Conservation (phyloP, 2,329 filamentous ascomycete genomes). For the Colletotrichum neosansevieriae region DNA sequence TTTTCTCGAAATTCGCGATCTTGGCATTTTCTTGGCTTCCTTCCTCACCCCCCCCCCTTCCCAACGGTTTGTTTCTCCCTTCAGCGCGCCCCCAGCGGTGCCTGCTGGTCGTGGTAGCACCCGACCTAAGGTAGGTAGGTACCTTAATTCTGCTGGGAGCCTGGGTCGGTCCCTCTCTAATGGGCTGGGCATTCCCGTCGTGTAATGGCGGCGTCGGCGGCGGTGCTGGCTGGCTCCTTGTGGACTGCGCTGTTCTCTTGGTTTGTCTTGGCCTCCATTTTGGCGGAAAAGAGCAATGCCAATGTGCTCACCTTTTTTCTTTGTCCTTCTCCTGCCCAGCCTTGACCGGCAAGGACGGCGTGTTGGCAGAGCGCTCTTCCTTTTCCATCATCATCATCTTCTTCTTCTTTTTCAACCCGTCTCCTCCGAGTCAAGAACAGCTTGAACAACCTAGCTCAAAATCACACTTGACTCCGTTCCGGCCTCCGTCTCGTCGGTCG, state of each 20-base stretch:
- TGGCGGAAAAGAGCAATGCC: conserved; percentile 30
- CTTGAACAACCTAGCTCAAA: conserved; percentile 1
- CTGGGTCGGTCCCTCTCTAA: neutral
- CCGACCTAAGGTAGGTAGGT: conserved; percentile 1
- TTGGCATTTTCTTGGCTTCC: conserved; percentile 38
- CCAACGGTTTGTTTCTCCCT: conserved; percentile 26
- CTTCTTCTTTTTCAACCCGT: conserved; percentile 4
- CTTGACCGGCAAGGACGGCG: conserved; percentile 40
- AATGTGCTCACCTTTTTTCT: conserved; percentile 11
- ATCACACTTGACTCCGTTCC: conserved; percentile 2
- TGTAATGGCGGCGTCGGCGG: neutral
- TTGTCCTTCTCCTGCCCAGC: conserved; percentile 27
- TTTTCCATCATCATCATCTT: neutral
- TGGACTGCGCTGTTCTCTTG: neutral
- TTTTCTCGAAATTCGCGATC: conserved; percentile 34
- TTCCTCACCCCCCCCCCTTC: conserved; percentile 17
- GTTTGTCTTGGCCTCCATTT: conserved; percentile 34
- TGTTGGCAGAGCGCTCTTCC: conserved; percentile 30
- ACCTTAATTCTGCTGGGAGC: neutral
- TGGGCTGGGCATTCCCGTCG: neutral
- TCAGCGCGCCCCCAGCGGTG: neutral
- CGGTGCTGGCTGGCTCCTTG: neutral
- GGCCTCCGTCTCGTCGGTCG: conserved; percentile 1
- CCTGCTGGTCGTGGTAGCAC: neutral
- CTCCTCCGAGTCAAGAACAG: neutral